These are phyloP conservation scores for Magnolia sinica DNA, from an alignment of 164 flowering plant genomes.

Conservation along the genomic window DNA sequence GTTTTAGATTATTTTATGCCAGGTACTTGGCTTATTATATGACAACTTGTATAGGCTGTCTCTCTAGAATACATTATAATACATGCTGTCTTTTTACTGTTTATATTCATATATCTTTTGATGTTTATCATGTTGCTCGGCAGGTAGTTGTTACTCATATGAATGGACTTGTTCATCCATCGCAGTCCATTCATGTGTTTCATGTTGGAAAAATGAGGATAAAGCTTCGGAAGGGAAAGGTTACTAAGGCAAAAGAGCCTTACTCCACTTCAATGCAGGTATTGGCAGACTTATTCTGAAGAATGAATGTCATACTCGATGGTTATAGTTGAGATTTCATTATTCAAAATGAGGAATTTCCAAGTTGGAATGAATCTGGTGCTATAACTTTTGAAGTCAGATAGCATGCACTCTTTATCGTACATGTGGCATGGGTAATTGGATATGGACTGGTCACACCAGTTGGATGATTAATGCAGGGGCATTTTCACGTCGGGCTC, in stretches of 20 bases:
- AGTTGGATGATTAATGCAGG: too few species aligned
- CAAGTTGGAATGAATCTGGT: not conserved
- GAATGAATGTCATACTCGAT: not conserved
- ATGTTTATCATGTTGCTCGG: conserved; percentile 1
- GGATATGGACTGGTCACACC: too few species aligned
- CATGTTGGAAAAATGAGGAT: conserved; percentile 95
- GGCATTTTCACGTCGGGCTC: too few species aligned
- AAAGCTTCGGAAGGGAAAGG: conserved; percentile 82
- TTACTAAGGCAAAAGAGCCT: conserved; percentile 74
- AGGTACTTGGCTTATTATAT: not conserved
- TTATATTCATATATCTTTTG: not conserved
- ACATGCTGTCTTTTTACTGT: not conserved
- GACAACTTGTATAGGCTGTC: not conserved
- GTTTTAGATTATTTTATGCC: not conserved
- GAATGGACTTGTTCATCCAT: conserved; percentile 63
- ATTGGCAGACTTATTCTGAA: not conserved
- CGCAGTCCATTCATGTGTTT: conserved; percentile 74
- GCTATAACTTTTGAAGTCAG: not conserved
- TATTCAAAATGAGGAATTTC: not conserved
- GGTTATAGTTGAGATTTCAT: not conserved
- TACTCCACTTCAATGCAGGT: conserved; percentile 81
- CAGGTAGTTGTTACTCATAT: conserved; percentile 91
- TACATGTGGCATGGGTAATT: too few species aligned
- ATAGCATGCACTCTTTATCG: not conserved
- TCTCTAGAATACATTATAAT: not conserved